Evolutionary conservation across 73 alveolate genomes (phyloP), one percentile per base, ranked within the genome.

Genomic region (Breviolum minutum): DNA sequence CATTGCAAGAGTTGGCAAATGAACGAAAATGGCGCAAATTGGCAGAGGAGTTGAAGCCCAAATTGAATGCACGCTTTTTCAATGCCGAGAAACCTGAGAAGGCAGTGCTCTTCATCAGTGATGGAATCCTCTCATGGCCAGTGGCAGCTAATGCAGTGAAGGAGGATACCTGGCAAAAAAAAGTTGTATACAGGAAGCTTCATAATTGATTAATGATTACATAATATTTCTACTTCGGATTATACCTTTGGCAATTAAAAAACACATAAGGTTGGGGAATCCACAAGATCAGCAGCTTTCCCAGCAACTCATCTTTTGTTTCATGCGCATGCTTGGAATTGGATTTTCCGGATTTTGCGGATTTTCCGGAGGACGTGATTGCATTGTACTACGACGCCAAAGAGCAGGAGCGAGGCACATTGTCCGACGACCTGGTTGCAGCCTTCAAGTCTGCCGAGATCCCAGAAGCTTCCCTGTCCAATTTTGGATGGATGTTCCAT

Each of bases 401-500:
- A 68, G 97, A 92, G 90, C 97, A 73, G 80, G 97, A 92, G 90
- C 97, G 73, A 89, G 90, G 73, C 62, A 60, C 79, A 24, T 48
- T 92, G 71, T 92, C 90, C 80, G 97, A 92, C 62, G 97, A 92
- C 66, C 10, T 92, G 69, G 97, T 92, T n/a, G 85, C 69, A 10
- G 97, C 97, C 26, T 26, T 92, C 81, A 74, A 63, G 27, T 90
- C 85, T 9, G 89, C 97, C 26, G 97, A 92, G 90, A 68, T 92
- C 22, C 97, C 97, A 13, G 97, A 92, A 64, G 97, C 81, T 9
- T 71, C 97, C 66, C 27, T 92, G 79, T 11, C 90, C 60, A 88
- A 92, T 26, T 63, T 92, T 27, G 97, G 97, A 29, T 92, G 97
- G 97, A 92, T 92, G 97, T 92, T 92, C 80, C 97, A 92, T 60